Base-by-base conservation (phyloP, 1,284 basidiomycete genomes). In the Trichosporon sp. region DNA sequence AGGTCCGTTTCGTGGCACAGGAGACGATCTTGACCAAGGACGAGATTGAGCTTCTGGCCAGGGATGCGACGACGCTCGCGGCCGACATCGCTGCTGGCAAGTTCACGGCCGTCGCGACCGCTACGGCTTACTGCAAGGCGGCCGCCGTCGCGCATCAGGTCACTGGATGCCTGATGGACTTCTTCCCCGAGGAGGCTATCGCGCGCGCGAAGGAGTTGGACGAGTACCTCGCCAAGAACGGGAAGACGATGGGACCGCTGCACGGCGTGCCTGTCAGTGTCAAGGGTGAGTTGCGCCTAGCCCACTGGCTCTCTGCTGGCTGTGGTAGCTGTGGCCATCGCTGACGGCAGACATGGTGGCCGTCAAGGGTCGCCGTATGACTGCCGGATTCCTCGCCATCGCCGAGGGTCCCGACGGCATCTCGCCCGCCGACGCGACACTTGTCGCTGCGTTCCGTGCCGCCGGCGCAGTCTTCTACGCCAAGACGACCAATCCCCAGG, bases 161-260 rank as follows among this genome's bases (percentile, higher is more conserved):
- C 82, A 86, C 85, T 1, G 87, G 88, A 69, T 88, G 87, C 72
- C 75, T 89, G 56, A 88, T 88, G 11, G 88, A 89, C 70, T 85
- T 88, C 16, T 88, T 88, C 69, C 81, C 87, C 46, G 86, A 87
- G 0, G 82, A 83, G 27, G 87, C 86, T 0, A 77, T 88, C 14
- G 80, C 76, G 44, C 81, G 84, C 29, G 88, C 88, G 4, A 78
- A 75, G 46, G 81, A 84, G 72, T 81, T 88, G 6, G 89, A 90
- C 68, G 83, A 80, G 7, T 78, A 86, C 69, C 74, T 87, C 19
- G 81, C 80, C 58, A 72, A 72, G 40, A 84, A 81, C 0, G 84
- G 84, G 23, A 82, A 80, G 69, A 72, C 81, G 3, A 80, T 85
- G 16, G 86, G 87, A 0, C 85, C 86, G 2, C 77, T 88, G 25